Percentiles rank a stretch among this genome's conserved stretches.
phyloP scores from a whole-genome alignment of 2,329 filamentous ascomycete species.

The Cladobotryum mycophilum region DNA sequence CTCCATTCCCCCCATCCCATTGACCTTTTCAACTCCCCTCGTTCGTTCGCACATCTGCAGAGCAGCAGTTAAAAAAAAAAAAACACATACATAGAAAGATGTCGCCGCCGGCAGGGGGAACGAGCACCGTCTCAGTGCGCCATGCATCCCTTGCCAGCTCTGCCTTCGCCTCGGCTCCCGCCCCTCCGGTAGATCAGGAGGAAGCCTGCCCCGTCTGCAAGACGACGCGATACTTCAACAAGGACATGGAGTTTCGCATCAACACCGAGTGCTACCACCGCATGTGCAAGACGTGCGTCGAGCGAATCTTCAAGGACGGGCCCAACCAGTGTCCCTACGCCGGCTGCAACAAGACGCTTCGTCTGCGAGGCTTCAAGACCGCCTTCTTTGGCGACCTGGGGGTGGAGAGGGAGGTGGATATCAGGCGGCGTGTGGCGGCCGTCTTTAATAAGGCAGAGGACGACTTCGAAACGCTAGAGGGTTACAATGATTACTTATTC shows the following conservation, averaged over 20 bases:
- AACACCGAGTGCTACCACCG: conserved; percentile 99
- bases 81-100: conserved; percentile 12
- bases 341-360: conserved; percentile 78
- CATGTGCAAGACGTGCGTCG: conserved; percentile 95
- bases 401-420: conserved; percentile 90
- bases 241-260: conserved; percentile 88
- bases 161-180: conserved; percentile 11
- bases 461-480: conserved; percentile 78
- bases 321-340: conserved; percentile 90
- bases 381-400: conserved; percentile 86
- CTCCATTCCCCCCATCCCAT: neutral
- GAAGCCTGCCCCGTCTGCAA: conserved; percentile 98
- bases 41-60: neutral
- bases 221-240: conserved; percentile 90
- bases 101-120: conserved; percentile 19
- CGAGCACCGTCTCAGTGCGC: conserved; percentile 24
- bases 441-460: conserved; percentile 87
- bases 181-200: conserved; percentile 27
- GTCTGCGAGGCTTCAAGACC: conserved; percentile 74
- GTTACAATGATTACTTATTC: conserved; percentile 93
- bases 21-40: too few relatives aligned
- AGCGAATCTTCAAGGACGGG: conserved; percentile 86
- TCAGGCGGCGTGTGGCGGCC: conserved; percentile 68
- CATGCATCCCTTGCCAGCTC: conserved; percentile 13
- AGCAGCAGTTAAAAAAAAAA: neutral